Evolutionary conservation across 305 asterid genomes (phyloP), one percentile per base, ranked within the genome.

Genomic region (Euphrasia arctica): DNA sequence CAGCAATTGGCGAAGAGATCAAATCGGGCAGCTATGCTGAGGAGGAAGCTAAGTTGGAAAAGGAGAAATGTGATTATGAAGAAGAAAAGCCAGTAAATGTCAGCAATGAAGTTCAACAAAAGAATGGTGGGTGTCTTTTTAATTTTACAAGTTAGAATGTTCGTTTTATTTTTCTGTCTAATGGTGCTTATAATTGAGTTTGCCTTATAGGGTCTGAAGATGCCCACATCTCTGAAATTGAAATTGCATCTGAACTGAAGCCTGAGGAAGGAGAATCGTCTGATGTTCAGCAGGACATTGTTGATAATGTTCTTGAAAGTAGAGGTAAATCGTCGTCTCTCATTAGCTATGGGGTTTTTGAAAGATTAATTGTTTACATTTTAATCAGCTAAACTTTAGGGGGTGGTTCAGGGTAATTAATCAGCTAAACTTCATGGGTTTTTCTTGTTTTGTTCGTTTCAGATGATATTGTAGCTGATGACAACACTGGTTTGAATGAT

Each of bases 101-200:
- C 52, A 48, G 22, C 22, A 48, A 48, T 48, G 52, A 48, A 48
- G 52, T 69, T 41, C 49, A 58, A 47, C 69, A 74, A 58, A 28
- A 11, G 41, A 59, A 43, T 47, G 74, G 76, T 63, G 14, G 2
- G 54, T 34, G 62, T 28, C 14, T 41, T 54, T 34, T 61, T 14
- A 7, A 36, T 28, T 54, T 58, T 51, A 43, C 27, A 22, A 32
- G 50, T 36, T n/a, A 13, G 27, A 43, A 36, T 7, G 2, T 14
- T 22, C 5, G 27, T 15, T 15, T 50, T 15, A 39, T n/a, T 3
- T 48, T 3, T 22, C 9, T 18, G 45, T 15, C 29, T 15, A 1
- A 1, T 50, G 22, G 56, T 15, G 7, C 56, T 50, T 50, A 15
- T 9, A 4, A 50, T 50, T 6, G 1, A 14, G 6, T 12, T 50